Conservation (phyloP, 306 rosid species). For the Gynostemma pentaphyllum region DNA sequence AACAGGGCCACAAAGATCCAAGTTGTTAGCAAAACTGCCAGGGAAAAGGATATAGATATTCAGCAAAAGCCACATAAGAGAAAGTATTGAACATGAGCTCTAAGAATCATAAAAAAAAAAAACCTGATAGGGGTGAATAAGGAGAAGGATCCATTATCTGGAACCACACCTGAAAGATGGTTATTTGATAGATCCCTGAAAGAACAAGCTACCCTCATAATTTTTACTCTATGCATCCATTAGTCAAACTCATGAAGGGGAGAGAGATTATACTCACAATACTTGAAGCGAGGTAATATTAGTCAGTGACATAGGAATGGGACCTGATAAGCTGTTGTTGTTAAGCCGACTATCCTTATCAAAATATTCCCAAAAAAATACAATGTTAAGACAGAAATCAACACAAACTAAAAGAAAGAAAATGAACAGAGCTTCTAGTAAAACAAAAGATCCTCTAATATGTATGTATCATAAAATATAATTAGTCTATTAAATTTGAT, state of each 20-base stretch:
- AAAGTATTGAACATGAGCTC: constrained; percentile 8
- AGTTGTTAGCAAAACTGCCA: constrained; percentile 88
- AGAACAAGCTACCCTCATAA: constrained; percentile 3
- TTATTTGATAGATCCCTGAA: constrained; percentile 89
- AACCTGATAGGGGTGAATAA: constrained; percentile 97
- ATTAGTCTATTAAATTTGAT: neutral
- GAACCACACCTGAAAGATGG: constrained; percentile 78
- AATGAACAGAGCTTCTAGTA: neutral
- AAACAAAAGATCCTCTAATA: neutral
- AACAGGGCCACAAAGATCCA: constrained; percentile 94
- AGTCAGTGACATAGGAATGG: constrained; percentile 89
- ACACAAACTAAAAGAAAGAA: constrained; percentile 1
- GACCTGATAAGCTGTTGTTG: constrained; percentile 87
- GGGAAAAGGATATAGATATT: constrained; percentile 10
- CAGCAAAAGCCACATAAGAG: constrained; percentile 11
- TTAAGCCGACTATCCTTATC: constrained; percentile 91
- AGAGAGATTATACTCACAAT: constrained; percentile 48
- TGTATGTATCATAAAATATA: neutral
- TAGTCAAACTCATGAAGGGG: neutral
- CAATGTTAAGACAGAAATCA: constrained; percentile 21
- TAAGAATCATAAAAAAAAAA: neutral
- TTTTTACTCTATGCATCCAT: neutral
- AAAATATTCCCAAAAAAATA: constrained; percentile 25
- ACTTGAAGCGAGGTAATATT: constrained; percentile 93
- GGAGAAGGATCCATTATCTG: constrained; percentile 96